phyloP scores from a whole-genome alignment of 305 asterid genomes.

The Fraxinus greggii region DNA sequence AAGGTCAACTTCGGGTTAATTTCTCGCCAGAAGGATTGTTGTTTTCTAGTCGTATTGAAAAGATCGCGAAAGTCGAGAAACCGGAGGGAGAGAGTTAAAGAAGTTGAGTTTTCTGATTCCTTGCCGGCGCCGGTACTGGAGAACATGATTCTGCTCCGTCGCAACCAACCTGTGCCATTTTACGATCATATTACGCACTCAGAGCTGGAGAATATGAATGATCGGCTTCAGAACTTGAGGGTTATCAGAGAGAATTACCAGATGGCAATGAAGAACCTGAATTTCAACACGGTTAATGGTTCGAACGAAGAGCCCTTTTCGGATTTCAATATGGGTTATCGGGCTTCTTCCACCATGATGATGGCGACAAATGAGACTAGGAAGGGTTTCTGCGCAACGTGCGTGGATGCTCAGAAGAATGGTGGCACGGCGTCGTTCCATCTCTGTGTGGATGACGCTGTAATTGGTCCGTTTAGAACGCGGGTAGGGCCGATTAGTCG shows the following conservation, averaged over 20 bases:
- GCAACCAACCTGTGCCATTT: constrained; percentile 27
- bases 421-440: constrained; percentile 48
- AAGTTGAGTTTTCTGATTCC: constrained; percentile 28
- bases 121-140: constrained; percentile 24
- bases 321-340: constrained; percentile 13
- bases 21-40: constrained; percentile 52
- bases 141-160: constrained; percentile 40
- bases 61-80: constrained; percentile 55
- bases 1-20: constrained; percentile 58
- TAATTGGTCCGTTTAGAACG: constrained; percentile 30
- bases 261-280: constrained; percentile 31
- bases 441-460: constrained; percentile 60
- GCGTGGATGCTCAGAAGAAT: constrained; percentile 33
- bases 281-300: background rate
- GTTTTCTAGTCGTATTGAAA: constrained; percentile 70
- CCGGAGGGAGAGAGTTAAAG: constrained; percentile 45
- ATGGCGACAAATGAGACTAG: constrained; percentile 25
- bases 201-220: constrained; percentile 33
- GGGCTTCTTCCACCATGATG: constrained; percentile 7
- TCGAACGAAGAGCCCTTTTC: constrained; percentile 17
- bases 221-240: constrained; percentile 41
- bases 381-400: constrained; percentile 43
- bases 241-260: constrained; percentile 43
- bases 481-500: constrained; percentile 50
- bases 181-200: constrained; percentile 25